Conservation (phyloP, 2,329 filamentous ascomycete genomes). For the Achaetomium macrosporum region DNA sequence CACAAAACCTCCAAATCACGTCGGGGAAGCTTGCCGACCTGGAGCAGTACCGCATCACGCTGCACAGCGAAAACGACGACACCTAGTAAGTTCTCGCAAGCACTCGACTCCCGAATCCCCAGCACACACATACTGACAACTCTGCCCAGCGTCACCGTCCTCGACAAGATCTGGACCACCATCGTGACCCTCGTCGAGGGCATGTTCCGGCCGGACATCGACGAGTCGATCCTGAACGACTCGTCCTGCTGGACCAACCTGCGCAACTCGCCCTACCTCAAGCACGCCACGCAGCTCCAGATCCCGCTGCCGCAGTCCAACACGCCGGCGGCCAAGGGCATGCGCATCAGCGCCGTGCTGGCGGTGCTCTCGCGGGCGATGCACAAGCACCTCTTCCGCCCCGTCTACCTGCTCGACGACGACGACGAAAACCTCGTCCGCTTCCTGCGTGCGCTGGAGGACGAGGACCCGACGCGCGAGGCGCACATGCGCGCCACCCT, state of each 20-base stretch:
- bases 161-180: conserved; percentile 33
- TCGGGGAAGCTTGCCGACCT: conserved; percentile 25
- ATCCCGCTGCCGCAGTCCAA: conserved; percentile 33
- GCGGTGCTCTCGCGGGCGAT: conserved; percentile 31
- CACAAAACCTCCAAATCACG: conserved; percentile 23
- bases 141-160: conserved; percentile 26
- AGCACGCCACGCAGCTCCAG: conserved; percentile 29
- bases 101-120: neutral
- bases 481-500: conserved; percentile 30
- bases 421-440: conserved; percentile 28
- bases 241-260: conserved; percentile 32
- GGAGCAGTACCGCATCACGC: conserved; percentile 27
- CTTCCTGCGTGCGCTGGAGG: conserved; percentile 29
- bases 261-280: conserved; percentile 29
- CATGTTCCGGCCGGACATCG: conserved; percentile 31
- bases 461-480: conserved; percentile 28
- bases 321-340: conserved; percentile 31
- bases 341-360: conserved; percentile 33
- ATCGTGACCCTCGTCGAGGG: conserved; percentile 30
- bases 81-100: conserved; percentile 24
- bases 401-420: conserved; percentile 31
- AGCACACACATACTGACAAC: neutral
- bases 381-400: conserved; percentile 32
- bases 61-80: conserved; percentile 29
- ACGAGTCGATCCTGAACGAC: conserved; percentile 28